Conservation (phyloP, 2,329 filamentous ascomycete genomes). For the Arthrobotrys entomopaga region DNA sequence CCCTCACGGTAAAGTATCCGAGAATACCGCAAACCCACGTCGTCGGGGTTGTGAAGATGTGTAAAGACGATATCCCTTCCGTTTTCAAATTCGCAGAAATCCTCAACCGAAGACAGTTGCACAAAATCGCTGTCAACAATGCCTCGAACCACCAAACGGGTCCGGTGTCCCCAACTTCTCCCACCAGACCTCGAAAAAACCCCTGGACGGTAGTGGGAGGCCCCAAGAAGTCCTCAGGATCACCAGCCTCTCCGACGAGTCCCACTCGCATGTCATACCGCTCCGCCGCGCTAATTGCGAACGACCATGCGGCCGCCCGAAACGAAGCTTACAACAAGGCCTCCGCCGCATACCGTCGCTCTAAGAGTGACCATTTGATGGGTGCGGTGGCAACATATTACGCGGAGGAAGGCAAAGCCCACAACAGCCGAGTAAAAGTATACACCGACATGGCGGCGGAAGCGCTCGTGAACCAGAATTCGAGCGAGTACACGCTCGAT, state of each 20-base stretch:
- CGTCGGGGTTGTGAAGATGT: constrained; percentile 56
- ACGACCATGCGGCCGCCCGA: constrained; percentile 47
- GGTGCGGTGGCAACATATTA: constrained; percentile 58
- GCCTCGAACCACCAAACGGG: not conserved
- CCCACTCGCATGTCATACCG: constrained; percentile 48
- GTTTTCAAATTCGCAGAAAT: constrained; percentile 57
- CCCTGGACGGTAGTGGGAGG: constrained; percentile 22
- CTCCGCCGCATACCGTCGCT: constrained; percentile 57
- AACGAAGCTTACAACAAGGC: constrained; percentile 58
- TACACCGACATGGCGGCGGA: constrained; percentile 56
- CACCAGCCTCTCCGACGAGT: constrained; percentile 43
- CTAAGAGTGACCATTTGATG: constrained; percentile 57
- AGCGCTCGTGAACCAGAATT: constrained; percentile 54
- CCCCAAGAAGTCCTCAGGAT: constrained; percentile 12
- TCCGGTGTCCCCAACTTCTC: constrained; percentile 9
- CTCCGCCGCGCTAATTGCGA: constrained; percentile 19
- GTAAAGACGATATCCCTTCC: constrained; percentile 56
- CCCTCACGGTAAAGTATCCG: constrained; percentile 34
- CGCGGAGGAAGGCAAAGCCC: constrained; percentile 55
- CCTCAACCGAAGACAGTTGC: constrained; percentile 50
- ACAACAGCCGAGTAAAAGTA: constrained; percentile 50
- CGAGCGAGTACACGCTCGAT: constrained; percentile 54
- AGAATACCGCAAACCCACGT: constrained; percentile 48
- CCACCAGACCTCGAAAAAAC: constrained; percentile 16
- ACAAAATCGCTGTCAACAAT: constrained; percentile 30